Evolutionary conservation across 1,284 basidiomycete species (phyloP).

Genomic region (Irpex sp.): DNA sequence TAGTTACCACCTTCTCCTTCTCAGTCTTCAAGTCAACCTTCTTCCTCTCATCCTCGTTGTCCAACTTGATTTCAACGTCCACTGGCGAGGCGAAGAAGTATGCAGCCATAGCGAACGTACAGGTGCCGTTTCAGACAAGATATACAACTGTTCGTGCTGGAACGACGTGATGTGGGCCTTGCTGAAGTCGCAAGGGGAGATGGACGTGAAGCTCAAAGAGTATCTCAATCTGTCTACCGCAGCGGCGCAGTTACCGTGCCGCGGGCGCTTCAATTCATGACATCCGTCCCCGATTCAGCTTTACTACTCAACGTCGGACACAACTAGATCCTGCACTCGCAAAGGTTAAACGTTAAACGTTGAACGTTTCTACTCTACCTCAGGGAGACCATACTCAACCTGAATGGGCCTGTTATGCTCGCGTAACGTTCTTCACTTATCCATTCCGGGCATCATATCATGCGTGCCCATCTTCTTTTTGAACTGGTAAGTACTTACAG

Average conservation of each 20-base stretch:
- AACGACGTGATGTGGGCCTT: background rate
- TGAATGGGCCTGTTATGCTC: too few species aligned
- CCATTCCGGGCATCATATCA: too few species aligned
- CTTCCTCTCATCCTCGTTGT: constrained; percentile 84
- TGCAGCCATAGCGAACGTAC: constrained; percentile 58
- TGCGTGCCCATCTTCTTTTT: too few species aligned
- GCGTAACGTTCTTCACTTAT: too few species aligned
- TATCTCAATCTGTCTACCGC: background rate
- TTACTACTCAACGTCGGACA: too few species aligned
- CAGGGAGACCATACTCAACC: too few species aligned
- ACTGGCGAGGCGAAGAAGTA: constrained; percentile 93
- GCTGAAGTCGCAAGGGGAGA: background rate
- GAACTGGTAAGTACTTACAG: too few species aligned
- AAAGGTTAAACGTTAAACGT: too few species aligned
- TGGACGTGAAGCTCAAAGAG: background rate
- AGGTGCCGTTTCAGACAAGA: background rate
- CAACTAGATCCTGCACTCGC: too few species aligned
- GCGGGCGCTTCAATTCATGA: background rate
- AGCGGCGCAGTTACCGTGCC: background rate
- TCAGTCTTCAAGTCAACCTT: constrained; percentile 72
- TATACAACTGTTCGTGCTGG: background rate
- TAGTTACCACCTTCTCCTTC: constrained; percentile 78
- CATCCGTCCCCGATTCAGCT: background rate
- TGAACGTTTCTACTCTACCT: too few species aligned
- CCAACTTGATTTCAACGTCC: constrained; percentile 88